These are phyloP conservation scores for Kockiozyma suomiensis DNA, from an alignment of 805 yeast genomes.

Conservation along the genomic window DNA sequence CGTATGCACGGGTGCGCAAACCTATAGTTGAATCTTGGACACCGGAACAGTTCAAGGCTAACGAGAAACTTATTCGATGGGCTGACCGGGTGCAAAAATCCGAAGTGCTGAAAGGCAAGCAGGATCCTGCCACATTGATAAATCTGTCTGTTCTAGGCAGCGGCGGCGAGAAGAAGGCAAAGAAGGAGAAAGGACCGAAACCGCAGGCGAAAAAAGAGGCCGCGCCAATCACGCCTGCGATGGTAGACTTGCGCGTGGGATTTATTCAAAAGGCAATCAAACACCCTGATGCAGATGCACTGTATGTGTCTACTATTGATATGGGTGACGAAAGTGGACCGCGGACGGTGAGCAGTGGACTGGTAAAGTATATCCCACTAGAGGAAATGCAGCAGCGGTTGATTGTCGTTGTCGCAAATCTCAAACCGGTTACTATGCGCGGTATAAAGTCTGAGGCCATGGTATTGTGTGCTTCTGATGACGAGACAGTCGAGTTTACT, in stretches of 20 bases:
- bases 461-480: slow-evolving; percentile 84
- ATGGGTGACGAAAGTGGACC: slow-evolving; percentile 97
- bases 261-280: slow-evolving; percentile 93
- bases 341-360: slow-evolving; percentile 96
- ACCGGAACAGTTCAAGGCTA: slow-evolving; percentile 58
- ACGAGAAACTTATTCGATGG: slow-evolving; percentile 93
- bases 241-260: slow-evolving; percentile 93
- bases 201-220: slow-evolving; percentile 50
- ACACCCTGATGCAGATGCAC: slow-evolving; percentile 97
- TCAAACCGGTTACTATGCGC: slow-evolving; percentile 98
- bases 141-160: slow-evolving; percentile 35
- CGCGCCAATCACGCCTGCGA: slow-evolving; percentile 74
- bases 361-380: slow-evolving; percentile 82
- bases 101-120: slow-evolving; percentile 48
- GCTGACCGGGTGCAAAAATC: slow-evolving; percentile 79
- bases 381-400: slow-evolving; percentile 95
- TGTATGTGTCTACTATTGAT: slow-evolving; percentile 94
- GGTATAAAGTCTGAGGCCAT: slow-evolving; percentile 94
- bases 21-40: slow-evolving; percentile 63
- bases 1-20: slow-evolving; percentile 62
- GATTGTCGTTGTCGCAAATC: slow-evolving; percentile 86
- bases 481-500: slow-evolving; percentile 80
- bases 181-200: slow-evolving; percentile 55
- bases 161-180: slow-evolving; percentile 43
- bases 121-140: slow-evolving; percentile 44